Evolutionary conservation across 108 stramenopile genomes (phyloP).

Genomic region (Nitzschia inconspicua): DNA sequence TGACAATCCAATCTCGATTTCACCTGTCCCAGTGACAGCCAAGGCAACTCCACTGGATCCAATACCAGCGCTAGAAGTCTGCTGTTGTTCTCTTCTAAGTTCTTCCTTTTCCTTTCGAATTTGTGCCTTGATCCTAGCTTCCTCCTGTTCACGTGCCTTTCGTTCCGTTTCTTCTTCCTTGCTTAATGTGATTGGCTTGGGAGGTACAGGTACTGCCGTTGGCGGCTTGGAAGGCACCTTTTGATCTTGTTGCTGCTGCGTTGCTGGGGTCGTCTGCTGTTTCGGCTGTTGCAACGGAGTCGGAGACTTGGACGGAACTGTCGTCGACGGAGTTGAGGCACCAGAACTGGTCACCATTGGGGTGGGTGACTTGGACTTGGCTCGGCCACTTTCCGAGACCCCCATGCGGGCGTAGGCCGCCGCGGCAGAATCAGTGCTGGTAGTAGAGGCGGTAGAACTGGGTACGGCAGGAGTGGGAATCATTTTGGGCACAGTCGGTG

Average conservation of each 20-base stretch:
- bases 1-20: conserved; percentile 26
- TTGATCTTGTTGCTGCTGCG: no score
- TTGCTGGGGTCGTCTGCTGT: neutral
- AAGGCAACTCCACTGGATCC: conserved; percentile 61
- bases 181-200: conserved; percentile 7
- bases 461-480: neutral
- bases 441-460: neutral
- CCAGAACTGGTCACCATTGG: neutral
- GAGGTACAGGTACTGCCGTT: conserved; percentile 2
- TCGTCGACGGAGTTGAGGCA: neutral
- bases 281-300: neutral
- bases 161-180: conserved; percentile 42
- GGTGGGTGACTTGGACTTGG: conserved; percentile 9
- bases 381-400: no score
- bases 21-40: conserved; percentile 20
- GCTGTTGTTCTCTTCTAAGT: conserved; percentile 16
- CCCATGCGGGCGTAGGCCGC: no score
- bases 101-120: conserved; percentile 60
- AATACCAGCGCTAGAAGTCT: conserved; percentile 27
- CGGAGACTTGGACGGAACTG: neutral
- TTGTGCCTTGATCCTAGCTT: conserved; percentile 38
- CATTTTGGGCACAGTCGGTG: neutral
- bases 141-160: conserved; percentile 45
- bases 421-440: no score
- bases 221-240: conserved; percentile 2